Percentiles rank a stretch among this genome's conserved stretches.
Evolutionary conservation across 306 rosid species (phyloP).

Genomic region (Sindora glabra): DNA sequence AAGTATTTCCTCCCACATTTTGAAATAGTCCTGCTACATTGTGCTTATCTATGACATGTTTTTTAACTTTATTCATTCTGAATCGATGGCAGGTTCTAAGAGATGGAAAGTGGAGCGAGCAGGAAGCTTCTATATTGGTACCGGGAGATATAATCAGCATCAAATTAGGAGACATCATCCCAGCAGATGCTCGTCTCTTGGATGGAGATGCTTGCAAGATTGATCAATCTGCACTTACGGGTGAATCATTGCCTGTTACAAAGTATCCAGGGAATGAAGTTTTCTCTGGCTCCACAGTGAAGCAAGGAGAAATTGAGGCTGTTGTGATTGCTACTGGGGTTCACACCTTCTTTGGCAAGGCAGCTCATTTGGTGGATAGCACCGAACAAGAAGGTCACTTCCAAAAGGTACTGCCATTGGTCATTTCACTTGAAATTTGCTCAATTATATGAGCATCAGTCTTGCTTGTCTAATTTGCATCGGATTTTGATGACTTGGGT

Average conservation of each 20-base stretch:
- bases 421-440: too few relatives aligned
- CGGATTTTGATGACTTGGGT: slow-evolving; percentile 12
- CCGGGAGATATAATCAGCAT: slow-evolving; percentile 83
- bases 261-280: slow-evolving; percentile 56
- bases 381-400: slow-evolving; percentile 76
- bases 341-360: slow-evolving; percentile 93
- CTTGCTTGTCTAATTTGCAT: neutral
- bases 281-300: slow-evolving; percentile 87
- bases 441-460: neutral
- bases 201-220: slow-evolving; percentile 80
- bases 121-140: slow-evolving; percentile 68
- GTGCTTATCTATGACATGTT: neutral
- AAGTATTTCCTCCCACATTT: slow-evolving; percentile 27
- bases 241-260: slow-evolving; percentile 72
- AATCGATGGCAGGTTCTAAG: slow-evolving; percentile 47
- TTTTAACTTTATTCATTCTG: neutral
- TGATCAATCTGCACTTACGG: slow-evolving; percentile 85
- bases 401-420: slow-evolving; percentile 82
- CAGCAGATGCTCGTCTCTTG: slow-evolving; percentile 87
- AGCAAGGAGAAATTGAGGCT: slow-evolving; percentile 93
- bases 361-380: slow-evolving; percentile 88
- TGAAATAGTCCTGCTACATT: neutral
- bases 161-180: slow-evolving; percentile 79
- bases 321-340: slow-evolving; percentile 92
- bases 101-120: slow-evolving; percentile 82